phyloP scores from a whole-genome alignment of 495 filamentous ascomycete genomes.

The Aspergillus ellipticus region DNA sequence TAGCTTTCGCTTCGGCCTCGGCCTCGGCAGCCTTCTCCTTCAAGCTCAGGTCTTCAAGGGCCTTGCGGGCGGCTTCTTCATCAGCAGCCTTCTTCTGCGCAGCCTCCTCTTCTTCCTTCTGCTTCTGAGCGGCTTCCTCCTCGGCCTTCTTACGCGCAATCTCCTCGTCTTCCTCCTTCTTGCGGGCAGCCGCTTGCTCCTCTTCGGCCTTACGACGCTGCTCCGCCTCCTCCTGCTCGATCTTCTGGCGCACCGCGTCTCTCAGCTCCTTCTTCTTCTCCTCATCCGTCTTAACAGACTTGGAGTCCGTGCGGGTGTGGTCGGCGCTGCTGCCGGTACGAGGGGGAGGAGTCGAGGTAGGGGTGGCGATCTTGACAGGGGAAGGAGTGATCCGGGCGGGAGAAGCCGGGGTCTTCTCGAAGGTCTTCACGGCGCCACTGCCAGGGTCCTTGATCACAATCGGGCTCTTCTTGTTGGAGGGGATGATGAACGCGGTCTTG shows the following conservation, averaged over 20 bases:
- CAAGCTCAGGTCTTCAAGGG: conserved; percentile 31
- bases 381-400: conserved; percentile 53
- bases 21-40: conserved; percentile 43
- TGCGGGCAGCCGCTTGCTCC: conserved; percentile 16
- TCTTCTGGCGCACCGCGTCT: conserved; percentile 62
- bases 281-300: conserved; percentile 59
- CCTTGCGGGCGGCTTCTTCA: conserved; percentile 31
- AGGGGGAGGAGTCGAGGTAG: conserved; percentile 60
- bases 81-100: conserved; percentile 25
- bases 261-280: conserved; percentile 68
- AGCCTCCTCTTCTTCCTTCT: conserved; percentile 24
- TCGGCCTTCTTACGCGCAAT: conserved; percentile 30
- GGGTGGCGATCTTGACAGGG: conserved; percentile 60
- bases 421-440: conserved; percentile 61
- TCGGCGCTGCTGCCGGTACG: conserved; percentile 51
- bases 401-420: conserved; percentile 54
- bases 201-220: conserved; percentile 46
- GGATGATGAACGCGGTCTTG: conserved; percentile 51
- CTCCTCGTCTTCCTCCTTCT: conserved; percentile 26
- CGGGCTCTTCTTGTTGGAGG: conserved; percentile 58
- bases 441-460: conserved; percentile 76
- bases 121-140: conserved; percentile 18
- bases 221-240: conserved; percentile 46
- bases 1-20: conserved; percentile 33
- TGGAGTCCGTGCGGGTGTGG: conserved; percentile 57